Percentiles rank a stretch among this genome's conserved stretches.
Evolutionary conservation across 345 rosid species (phyloP).

Genomic region (Rhodamnia argentea): DNA sequence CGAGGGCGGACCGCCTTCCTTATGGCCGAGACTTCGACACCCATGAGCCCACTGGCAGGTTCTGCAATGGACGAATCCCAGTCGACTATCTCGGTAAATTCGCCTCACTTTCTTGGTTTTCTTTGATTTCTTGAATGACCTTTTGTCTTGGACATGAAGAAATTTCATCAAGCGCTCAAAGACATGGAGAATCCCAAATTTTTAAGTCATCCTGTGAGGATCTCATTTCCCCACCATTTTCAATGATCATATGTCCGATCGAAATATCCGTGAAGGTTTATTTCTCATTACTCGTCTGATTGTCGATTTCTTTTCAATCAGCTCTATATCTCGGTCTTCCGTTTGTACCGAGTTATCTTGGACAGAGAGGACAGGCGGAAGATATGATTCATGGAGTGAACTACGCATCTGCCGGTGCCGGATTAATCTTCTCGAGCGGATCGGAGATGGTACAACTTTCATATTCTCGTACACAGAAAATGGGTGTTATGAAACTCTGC

Average conservation of each 20-base stretch:
- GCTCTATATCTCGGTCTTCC: conserved; percentile 75
- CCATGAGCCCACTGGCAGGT: conserved; percentile 75
- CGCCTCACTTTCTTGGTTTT: neutral
- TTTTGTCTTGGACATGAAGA: neutral
- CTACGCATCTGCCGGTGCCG: conserved; percentile 86
- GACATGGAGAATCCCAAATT: neutral
- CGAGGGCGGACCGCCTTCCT: conserved; percentile 81
- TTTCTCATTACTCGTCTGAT: neutral
- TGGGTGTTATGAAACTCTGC: neutral
- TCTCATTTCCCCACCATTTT: neutral
- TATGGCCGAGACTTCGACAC: conserved; percentile 93
- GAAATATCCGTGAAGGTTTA: neutral
- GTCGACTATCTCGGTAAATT: conserved; percentile 73
- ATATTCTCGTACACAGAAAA: neutral
- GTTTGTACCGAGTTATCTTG: conserved; percentile 78
- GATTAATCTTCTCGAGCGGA: conserved; percentile 77
- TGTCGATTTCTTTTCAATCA: conserved; percentile 8
- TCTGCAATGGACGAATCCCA: conserved; percentile 87
- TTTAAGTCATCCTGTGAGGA: neutral
- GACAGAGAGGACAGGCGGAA: conserved; percentile 46
- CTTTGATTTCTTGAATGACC: neutral
- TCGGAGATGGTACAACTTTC: conserved; percentile 51
- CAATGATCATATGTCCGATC: neutral
- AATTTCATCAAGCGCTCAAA: neutral
- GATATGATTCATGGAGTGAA: conserved; percentile 75